Evolutionary conservation across 441 rosid species (phyloP).

Genomic region (Rhodomyrtus psidioides): DNA sequence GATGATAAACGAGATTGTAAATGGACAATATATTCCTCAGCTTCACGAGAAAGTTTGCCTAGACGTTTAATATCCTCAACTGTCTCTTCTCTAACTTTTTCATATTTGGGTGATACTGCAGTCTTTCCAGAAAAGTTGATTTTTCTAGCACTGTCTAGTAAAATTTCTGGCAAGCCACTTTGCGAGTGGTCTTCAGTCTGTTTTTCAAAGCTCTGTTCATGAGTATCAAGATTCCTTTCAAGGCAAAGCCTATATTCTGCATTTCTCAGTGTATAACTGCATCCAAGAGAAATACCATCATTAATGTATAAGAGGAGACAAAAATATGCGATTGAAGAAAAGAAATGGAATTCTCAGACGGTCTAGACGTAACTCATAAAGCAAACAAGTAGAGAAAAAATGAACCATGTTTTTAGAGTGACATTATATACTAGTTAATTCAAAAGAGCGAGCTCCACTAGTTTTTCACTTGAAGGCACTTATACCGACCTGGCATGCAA

Average conservation of each 20-base stretch:
- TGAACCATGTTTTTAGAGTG: background rate
- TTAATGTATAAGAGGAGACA: background rate
- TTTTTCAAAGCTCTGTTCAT: conserved; percentile 33
- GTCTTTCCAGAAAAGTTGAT: conserved; percentile 18
- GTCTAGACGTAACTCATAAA: background rate
- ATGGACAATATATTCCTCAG: conserved; percentile 53
- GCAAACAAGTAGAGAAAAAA: background rate
- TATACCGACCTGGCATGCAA: background rate
- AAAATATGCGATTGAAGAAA: background rate
- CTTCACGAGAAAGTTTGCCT: conserved; percentile 61
- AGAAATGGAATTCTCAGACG: background rate
- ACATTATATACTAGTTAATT: background rate
- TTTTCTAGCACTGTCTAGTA: conserved; percentile 17
- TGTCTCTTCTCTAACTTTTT: conserved; percentile 15
- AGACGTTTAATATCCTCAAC: conserved; percentile 34
- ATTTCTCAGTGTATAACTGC: conserved; percentile 76
- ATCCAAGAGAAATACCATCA: conserved; percentile 6
- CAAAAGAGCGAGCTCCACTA: background rate
- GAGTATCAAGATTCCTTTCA: conserved; percentile 57
- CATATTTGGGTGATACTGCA: conserved; percentile 21
- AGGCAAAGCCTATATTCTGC: conserved; percentile 92
- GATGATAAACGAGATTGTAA: conserved; percentile 63
- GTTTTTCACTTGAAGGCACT: background rate
- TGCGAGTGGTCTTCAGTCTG: conserved; percentile 24
- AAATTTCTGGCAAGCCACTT: conserved; percentile 25